Conservation (phyloP, 1,139 yeast species). For the Saccharomyces uvarum region DNA sequence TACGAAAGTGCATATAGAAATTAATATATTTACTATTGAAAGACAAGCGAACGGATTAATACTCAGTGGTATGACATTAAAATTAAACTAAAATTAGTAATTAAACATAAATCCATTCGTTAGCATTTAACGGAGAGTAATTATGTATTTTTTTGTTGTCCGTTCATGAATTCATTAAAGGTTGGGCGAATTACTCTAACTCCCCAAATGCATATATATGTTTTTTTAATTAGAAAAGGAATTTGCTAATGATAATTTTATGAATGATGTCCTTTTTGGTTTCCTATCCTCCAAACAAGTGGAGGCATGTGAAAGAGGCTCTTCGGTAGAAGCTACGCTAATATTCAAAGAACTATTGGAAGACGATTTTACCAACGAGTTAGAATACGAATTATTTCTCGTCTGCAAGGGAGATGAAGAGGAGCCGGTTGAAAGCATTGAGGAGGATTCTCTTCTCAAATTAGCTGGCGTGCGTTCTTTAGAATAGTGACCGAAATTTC, state of each 20-base stretch:
- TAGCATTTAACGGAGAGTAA: neutral
- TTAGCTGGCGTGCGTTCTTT: neutral
- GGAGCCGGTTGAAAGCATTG: neutral
- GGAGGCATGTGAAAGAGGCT: neutral
- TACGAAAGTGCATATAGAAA: neutral
- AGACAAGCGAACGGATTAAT: neutral
- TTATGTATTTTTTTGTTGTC: neutral
- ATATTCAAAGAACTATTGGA: neutral
- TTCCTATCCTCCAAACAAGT: neutral
- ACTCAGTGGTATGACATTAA: neutral
- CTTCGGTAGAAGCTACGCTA: neutral
- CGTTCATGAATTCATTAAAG: conserved; percentile 2
- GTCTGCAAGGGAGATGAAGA: neutral
- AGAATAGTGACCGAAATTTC: neutral
- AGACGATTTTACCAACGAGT: neutral
- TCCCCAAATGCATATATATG: neutral
- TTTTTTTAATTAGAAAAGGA: conserved; percentile 15
- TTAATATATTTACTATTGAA: neutral
- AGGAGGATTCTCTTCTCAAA: neutral
- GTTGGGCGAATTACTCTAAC: neutral
- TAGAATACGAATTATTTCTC: conserved; percentile 1
- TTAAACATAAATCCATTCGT: conserved; percentile 1
- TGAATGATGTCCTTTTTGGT: conserved; percentile 19
- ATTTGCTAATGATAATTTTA: conserved; percentile 22
- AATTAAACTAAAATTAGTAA: neutral